Conservation (phyloP, 2,329 filamentous ascomycete species). For the Ascomycota sp. region DNA sequence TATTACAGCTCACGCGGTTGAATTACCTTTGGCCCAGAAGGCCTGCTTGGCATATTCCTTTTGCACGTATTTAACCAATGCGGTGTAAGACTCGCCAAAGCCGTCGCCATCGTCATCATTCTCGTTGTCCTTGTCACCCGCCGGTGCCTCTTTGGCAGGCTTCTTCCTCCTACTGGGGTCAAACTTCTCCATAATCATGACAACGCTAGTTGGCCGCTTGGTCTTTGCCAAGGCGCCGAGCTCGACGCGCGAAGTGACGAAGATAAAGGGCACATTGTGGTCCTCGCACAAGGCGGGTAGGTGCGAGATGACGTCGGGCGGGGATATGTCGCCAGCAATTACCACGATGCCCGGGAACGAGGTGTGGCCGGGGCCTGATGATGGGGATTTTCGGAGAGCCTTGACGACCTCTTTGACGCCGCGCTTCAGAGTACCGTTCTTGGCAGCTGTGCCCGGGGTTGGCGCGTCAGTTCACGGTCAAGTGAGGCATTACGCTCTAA, state of each 20-base stretch:
- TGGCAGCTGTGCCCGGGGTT: slow-evolving; percentile 47
- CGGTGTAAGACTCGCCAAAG: slow-evolving; percentile 42
- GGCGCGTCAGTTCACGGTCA: neutral
- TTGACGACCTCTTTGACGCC: slow-evolving; percentile 99
- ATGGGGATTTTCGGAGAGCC: slow-evolving; percentile 77
- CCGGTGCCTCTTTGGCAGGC: slow-evolving; percentile 17
- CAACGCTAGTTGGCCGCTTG: slow-evolving; percentile 89
- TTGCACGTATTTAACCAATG: slow-evolving; percentile 43
- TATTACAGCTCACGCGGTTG: slow-evolving; percentile 6
- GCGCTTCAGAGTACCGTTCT: slow-evolving; percentile 87
- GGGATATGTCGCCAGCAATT: slow-evolving; percentile 92
- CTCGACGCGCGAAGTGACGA: slow-evolving; percentile 79
- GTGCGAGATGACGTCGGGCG: slow-evolving; percentile 96
- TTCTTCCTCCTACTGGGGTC: slow-evolving; percentile 21
- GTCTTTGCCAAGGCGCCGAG: slow-evolving; percentile 84
- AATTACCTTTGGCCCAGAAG: slow-evolving; percentile 23
- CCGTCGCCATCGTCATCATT: slow-evolving; percentile 31
- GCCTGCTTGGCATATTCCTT: slow-evolving; percentile 42
- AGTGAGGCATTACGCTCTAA: neutral
- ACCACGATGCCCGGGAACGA: slow-evolving; percentile 59
- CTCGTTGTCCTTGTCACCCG: slow-evolving; percentile 18
- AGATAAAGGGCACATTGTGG: slow-evolving; percentile 92
- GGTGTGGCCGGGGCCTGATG: slow-evolving; percentile 42
- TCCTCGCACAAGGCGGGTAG: slow-evolving; percentile 96
- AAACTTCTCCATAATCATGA: slow-evolving; percentile 56